Evolutionary conservation across 164 flowering plant genomes (phyloP).

Genomic region (Pachysandra terminalis): DNA sequence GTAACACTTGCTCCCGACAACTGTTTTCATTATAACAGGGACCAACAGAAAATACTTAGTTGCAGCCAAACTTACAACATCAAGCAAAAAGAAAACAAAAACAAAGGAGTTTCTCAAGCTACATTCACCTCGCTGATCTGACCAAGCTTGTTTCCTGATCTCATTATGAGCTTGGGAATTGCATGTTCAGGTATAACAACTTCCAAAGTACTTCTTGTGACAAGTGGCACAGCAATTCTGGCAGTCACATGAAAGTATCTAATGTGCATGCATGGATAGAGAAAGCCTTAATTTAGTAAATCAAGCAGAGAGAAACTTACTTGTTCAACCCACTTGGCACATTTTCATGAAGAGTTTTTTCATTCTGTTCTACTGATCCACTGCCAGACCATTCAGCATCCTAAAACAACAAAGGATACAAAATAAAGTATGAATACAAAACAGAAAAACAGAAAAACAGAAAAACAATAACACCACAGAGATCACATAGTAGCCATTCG

Average conservation of each 20-base stretch:
- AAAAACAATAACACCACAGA: background rate
- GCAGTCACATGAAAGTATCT: slow-evolving; percentile 6
- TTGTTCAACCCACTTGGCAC: slow-evolving; percentile 47
- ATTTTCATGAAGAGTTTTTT: slow-evolving; percentile 55
- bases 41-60: background rate
- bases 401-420: slow-evolving; percentile 31
- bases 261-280: slow-evolving; percentile 1
- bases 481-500: background rate
- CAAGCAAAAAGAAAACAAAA: background rate
- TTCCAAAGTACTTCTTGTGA: slow-evolving; percentile 87
- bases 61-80: background rate
- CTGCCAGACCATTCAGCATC: slow-evolving; percentile 41
- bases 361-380: slow-evolving; percentile 45
- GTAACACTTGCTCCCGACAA: slow-evolving; percentile 84
- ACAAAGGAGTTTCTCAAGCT: background rate
- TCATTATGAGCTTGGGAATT: slow-evolving; percentile 65
- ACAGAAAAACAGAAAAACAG: background rate
- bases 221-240: slow-evolving; percentile 67
- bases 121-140: slow-evolving; percentile 86
- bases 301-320: slow-evolving; percentile 26
- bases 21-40: slow-evolving; percentile 31
- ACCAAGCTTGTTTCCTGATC: slow-evolving; percentile 77
- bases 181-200: slow-evolving; percentile 86
- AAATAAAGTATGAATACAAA: background rate
- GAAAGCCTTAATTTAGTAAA: background rate